A percentile compares a stretch with the other conserved stretches of the same genome.
Evolutionary conservation across 202 grass and related monocot genomes (phyloP).

Genomic region (Hordeum pubiflorum): DNA sequence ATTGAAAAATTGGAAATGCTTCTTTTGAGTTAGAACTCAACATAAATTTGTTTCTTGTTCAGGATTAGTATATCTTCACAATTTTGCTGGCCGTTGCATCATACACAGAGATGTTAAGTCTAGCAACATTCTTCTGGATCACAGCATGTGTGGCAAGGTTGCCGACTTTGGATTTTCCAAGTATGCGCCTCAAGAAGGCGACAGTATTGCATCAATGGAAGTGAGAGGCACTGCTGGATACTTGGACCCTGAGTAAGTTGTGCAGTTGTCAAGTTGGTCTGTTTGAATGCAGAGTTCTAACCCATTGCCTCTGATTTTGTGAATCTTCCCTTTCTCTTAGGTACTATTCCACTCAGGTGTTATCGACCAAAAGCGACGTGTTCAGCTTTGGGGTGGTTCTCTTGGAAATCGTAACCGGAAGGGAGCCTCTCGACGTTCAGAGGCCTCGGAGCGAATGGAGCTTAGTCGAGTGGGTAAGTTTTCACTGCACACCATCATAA

Average conservation of each 20-base stretch:
- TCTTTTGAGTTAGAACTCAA: background rate
- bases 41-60: slow-evolving; percentile 21
- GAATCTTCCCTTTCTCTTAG: slow-evolving; percentile 30
- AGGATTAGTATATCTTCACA: slow-evolving; percentile 63
- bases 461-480: slow-evolving; percentile 71
- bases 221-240: slow-evolving; percentile 77
- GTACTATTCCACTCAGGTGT: slow-evolving; percentile 65
- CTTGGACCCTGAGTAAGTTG: slow-evolving; percentile 70
- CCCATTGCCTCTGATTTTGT: background rate
- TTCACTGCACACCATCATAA: background rate
- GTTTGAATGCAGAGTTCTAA: too few relatives aligned
- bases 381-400: slow-evolving; percentile 72
- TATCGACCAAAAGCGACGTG: slow-evolving; percentile 56
- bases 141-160: slow-evolving; percentile 71
- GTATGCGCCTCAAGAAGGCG: slow-evolving; percentile 67
- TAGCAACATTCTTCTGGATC: slow-evolving; percentile 74
- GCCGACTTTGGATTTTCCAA: slow-evolving; percentile 69
- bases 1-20: background rate
- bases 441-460: slow-evolving; percentile 53
- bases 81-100: slow-evolving; percentile 51
- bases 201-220: slow-evolving; percentile 65
- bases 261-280: too few relatives aligned
- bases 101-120: slow-evolving; percentile 77
- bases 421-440: slow-evolving; percentile 62
- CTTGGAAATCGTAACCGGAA: slow-evolving; percentile 71